Percentiles rank a stretch among this genome's conserved stretches.
Conservation (phyloP, 345 rosid species). For the Camelina hispida region DNA sequence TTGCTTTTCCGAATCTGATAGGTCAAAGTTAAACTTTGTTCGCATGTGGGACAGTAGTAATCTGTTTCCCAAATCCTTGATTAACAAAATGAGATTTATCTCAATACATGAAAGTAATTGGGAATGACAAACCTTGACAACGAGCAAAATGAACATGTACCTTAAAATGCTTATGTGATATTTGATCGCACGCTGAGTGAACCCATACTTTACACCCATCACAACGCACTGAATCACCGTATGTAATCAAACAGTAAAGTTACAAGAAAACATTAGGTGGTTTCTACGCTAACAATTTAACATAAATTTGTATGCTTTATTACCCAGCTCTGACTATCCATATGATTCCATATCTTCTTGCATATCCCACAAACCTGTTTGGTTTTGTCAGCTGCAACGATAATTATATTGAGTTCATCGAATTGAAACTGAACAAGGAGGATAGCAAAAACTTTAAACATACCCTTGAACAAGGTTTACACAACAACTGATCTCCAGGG, state of each 20-base stretch:
- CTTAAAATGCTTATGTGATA: constrained; percentile 77
- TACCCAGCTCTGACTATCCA: too few species aligned
- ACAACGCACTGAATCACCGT: constrained; percentile 69
- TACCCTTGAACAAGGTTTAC: too few species aligned
- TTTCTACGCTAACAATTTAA: too few species aligned
- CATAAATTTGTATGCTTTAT: too few species aligned
- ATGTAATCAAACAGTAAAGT: constrained; percentile 15
- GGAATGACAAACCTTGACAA: constrained; percentile 32
- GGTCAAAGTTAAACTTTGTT: constrained; percentile 84
- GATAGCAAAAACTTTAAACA: too few species aligned
- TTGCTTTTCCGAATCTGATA: constrained; percentile 90
- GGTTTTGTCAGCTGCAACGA: too few species aligned
- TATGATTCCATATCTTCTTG: too few species aligned
- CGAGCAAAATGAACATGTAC: constrained; percentile 48
- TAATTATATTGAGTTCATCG: too few species aligned
- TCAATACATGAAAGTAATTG: constrained; percentile 20
- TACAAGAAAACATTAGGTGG: too few species aligned
- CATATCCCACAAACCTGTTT: too few species aligned
- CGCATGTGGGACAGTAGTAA: constrained; percentile 92
- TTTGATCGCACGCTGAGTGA: constrained; percentile 88
- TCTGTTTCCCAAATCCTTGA: constrained; percentile 72
- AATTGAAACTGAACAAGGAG: too few species aligned
- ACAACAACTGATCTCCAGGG: too few species aligned
- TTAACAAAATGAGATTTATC: constrained; percentile 29
- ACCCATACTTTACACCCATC: constrained; percentile 97